Percentiles rank a stretch among this genome's conserved stretches.
Evolutionary conservation across 176 grass and related monocot species (phyloP).

Genomic region (Poa annua): DNA sequence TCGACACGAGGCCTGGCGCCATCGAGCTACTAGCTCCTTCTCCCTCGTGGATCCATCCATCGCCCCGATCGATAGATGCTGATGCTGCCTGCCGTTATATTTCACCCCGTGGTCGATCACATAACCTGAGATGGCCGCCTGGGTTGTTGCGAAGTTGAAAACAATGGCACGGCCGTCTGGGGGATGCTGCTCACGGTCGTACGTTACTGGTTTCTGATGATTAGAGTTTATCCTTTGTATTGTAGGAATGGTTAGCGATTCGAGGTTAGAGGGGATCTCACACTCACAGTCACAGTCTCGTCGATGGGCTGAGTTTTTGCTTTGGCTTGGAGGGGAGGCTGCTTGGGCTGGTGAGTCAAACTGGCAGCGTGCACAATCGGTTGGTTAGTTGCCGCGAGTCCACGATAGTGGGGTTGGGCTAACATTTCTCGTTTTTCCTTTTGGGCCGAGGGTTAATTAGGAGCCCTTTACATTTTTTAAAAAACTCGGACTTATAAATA

Average conservation of each 20-base stretch:
- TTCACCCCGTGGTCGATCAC: background rate
- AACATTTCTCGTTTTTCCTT: background rate
- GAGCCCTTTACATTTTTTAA: too few species aligned
- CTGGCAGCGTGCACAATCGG: too few species aligned
- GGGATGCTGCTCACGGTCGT: background rate
- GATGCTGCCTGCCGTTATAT: background rate
- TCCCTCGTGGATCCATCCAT: background rate
- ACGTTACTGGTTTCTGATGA: too few species aligned
- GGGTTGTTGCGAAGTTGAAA: background rate
- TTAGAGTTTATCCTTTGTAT: too few species aligned
- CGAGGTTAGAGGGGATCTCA: too few species aligned
- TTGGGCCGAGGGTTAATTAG: background rate
- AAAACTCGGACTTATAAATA: too few species aligned
- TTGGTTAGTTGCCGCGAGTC: too few species aligned
- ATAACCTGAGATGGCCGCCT: background rate
- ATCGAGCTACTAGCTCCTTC: background rate
- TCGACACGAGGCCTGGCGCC: conserved; percentile 12
- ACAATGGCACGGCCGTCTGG: background rate
- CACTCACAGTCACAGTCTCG: too few species aligned
- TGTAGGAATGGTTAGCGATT: too few species aligned
- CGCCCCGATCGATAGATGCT: conserved; percentile 44
- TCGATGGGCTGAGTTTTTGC: too few species aligned
- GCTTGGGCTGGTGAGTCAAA: too few species aligned
- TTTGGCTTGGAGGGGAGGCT: too few species aligned
- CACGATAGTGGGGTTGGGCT: background rate